Evolutionary conservation across 768 basidiomycete genomes (phyloP).

Genomic region (Dioszegia hungarica): DNA sequence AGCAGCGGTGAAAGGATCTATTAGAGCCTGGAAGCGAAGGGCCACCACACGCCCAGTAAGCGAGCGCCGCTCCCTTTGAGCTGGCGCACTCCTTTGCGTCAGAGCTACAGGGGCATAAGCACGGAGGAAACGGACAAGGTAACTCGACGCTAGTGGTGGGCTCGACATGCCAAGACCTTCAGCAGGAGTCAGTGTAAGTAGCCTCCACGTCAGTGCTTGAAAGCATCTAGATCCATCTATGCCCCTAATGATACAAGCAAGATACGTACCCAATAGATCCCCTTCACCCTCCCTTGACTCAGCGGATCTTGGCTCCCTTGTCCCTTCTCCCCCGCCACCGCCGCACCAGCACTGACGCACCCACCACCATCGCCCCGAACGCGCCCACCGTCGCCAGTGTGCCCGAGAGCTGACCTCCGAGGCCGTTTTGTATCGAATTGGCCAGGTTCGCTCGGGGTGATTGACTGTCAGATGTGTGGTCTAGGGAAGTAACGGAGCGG

Average conservation of each 20-base stretch:
- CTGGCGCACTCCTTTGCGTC: no score
- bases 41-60: no score
- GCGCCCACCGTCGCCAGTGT: neutral
- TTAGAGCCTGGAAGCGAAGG: no score
- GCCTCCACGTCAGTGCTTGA: no score
- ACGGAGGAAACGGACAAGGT: no score
- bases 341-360: neutral
- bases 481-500: slow-evolving; percentile 8
- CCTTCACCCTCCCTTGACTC: neutral
- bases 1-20: no score
- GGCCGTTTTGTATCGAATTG: neutral
- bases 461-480: neutral
- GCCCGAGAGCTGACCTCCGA: neutral
- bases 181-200: no score
- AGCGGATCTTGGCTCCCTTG: neutral
- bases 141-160: no score
- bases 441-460: neutral
- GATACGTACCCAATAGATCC: neutral
- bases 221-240: no score
- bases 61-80: no score
- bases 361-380: neutral
- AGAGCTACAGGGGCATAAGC: no score
- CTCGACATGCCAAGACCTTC: no score
- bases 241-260: neutral
- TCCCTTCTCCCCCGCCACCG: neutral